A percentile compares a stretch with the other conserved stretches of the same genome.
Evolutionary conservation across 345 rosid genomes (phyloP).

Genomic region (Turnera subulata): DNA sequence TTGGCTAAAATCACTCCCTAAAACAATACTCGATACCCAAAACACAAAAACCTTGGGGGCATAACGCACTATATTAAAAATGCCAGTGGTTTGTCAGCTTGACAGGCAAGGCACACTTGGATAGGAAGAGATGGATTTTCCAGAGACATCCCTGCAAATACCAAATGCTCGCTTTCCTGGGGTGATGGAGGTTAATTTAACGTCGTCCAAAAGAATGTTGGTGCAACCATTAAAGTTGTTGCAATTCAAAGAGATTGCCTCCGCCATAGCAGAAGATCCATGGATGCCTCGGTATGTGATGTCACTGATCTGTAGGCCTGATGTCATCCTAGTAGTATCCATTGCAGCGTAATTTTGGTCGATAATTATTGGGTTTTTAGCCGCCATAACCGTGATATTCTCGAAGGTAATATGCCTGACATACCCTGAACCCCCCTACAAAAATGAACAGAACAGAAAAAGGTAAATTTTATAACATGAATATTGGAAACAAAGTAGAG

Average conservation of each 20-base stretch:
- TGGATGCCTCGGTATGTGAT: constrained; percentile 24
- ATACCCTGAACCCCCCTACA: constrained; percentile 14
- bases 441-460: too few relatives aligned
- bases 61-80: too few relatives aligned
- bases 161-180: constrained; percentile 18
- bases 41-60: too few relatives aligned
- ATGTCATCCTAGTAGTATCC: too few relatives aligned
- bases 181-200: constrained; percentile 17
- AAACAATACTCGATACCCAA: too few relatives aligned
- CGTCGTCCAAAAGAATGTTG: constrained; percentile 23
- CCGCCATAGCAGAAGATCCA: constrained; percentile 29
- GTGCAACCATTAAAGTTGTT: constrained; percentile 23
- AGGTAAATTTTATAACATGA: background rate
- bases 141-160: constrained; percentile 23
- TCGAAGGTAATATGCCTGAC: constrained; percentile 3
- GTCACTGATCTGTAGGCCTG: constrained; percentile 30
- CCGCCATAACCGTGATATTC: background rate
- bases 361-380: constrained; percentile 6
- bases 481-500: too few relatives aligned
- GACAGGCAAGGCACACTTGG: background rate
- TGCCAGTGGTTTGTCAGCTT: too few relatives aligned
- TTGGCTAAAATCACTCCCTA: too few relatives aligned
- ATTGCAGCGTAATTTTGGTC: constrained; percentile 17
- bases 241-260: constrained; percentile 33
- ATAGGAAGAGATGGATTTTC: background rate